These are phyloP conservation scores for Tylopilus intermedius DNA, from an alignment of 768 basidiomycete species.

Conservation along the genomic window DNA sequence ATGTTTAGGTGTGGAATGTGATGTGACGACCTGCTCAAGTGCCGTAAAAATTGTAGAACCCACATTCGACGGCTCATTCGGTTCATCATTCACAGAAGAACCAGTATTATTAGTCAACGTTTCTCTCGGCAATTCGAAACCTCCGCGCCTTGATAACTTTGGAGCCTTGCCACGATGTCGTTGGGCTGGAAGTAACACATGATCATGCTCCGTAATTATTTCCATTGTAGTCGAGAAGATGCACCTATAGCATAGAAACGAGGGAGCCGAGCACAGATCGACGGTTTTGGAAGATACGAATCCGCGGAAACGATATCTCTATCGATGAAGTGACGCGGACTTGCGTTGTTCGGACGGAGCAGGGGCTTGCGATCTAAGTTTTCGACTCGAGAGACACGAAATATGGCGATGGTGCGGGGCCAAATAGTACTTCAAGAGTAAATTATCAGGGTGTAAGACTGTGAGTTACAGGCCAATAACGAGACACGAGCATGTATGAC, in stretches of 20 bases:
- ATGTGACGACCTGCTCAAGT: not conserved
- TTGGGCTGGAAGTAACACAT: constrained; percentile 1
- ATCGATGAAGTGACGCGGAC: not conserved
- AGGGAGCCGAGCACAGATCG: constrained; percentile 4
- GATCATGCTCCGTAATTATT: constrained; percentile 2
- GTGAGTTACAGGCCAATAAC: too few species aligned
- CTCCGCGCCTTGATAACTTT: not conserved
- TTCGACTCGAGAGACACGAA: not conserved
- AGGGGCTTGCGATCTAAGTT: not conserved
- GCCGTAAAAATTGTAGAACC: constrained; percentile 19
- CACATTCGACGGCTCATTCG: constrained; percentile 1
- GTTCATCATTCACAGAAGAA: constrained; percentile 12
- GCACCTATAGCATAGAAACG: constrained; percentile 2
- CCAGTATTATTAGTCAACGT: constrained; percentile 11
- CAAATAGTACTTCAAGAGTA: not conserved
- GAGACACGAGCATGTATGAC: constrained; percentile 4
- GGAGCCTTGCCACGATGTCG: constrained; percentile 1
- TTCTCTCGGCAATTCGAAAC: constrained; percentile 6
- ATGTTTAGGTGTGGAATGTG: not conserved
- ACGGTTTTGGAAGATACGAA: constrained; percentile 4
- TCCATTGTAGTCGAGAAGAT: constrained; percentile 1
- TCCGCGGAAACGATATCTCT: constrained; percentile 5
- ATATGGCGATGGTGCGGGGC: too few species aligned
- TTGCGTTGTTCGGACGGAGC: not conserved
- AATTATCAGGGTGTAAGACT: too few species aligned